Conservation (phyloP, 2,329 filamentous ascomycete species). For the Monosporascus cannonballus region DNA sequence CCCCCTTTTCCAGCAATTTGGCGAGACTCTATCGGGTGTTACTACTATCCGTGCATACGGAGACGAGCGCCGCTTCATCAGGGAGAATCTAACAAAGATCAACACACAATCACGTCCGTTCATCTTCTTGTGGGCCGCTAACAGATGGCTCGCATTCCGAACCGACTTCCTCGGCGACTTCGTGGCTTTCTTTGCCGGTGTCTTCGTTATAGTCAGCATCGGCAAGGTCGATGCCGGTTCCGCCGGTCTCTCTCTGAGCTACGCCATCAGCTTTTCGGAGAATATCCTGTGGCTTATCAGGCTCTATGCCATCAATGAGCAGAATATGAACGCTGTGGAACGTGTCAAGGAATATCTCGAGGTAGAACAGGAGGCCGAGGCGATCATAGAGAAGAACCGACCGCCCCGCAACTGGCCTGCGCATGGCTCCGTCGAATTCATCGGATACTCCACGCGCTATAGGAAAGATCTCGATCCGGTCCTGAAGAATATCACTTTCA, state of each 20-base stretch:
- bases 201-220: slow-evolving; percentile 80
- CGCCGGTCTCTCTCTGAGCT: slow-evolving; percentile 88
- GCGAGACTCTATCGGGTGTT: slow-evolving; percentile 89
- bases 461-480: slow-evolving; percentile 82
- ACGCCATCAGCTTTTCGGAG: slow-evolving; percentile 94
- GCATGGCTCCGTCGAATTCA: slow-evolving; percentile 80
- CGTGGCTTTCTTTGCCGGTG: slow-evolving; percentile 88
- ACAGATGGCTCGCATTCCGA: slow-evolving; percentile 91
- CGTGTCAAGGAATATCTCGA: slow-evolving; percentile 96
- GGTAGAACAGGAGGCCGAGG: slow-evolving; percentile 83
- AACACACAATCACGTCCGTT: slow-evolving; percentile 91
- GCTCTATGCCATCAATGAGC: slow-evolving; percentile 89
- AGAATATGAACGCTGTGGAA: slow-evolving; percentile 99
- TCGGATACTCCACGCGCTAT: slow-evolving; percentile 84
- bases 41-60: slow-evolving; percentile 96
- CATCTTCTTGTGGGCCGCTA: slow-evolving; percentile 93
- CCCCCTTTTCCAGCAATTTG: slow-evolving; percentile 95
- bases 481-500: slow-evolving; percentile 76
- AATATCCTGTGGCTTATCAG: slow-evolving; percentile 96
- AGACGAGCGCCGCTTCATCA: slow-evolving; percentile 86
- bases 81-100: slow-evolving; percentile 82
- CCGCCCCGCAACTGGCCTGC: slow-evolving; percentile 80
- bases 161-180: slow-evolving; percentile 86
- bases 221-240: slow-evolving; percentile 83
- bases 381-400: slow-evolving; percentile 70